These are phyloP conservation scores for Clitopilus passeckerianus DNA, from an alignment of 768 basidiomycete genomes.

Conservation along the genomic window DNA sequence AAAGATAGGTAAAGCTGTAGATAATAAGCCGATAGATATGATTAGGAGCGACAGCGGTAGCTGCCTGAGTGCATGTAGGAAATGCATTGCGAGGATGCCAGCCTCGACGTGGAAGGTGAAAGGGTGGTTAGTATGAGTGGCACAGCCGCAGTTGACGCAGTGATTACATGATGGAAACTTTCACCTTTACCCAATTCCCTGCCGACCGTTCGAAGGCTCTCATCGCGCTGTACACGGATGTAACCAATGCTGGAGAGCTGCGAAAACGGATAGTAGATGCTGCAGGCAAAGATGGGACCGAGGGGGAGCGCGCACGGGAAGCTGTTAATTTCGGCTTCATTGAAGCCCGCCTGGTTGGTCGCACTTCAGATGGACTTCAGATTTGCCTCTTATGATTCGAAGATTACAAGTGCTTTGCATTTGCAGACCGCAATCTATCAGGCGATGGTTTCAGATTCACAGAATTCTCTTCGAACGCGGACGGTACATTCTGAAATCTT, in stretches of 20 bases:
- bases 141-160: conserved; percentile 6
- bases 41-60: conserved; percentile 24
- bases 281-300: conserved; percentile 48
- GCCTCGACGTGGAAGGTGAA: conserved; percentile 7
- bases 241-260: conserved; percentile 59
- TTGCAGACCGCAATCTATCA: conserved; percentile 82
- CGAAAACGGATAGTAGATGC: conserved; percentile 69
- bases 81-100: conserved; percentile 7
- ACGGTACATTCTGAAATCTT: conserved; percentile 90
- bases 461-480: conserved; percentile 66
- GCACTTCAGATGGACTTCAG: conserved; percentile 1
- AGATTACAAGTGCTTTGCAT: conserved; percentile 83
- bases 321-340: conserved; percentile 91
- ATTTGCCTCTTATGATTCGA: conserved; percentile 1
- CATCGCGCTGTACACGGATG: conserved; percentile 60
- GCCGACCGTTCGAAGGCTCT: conserved; percentile 38
- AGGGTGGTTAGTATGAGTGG: neutral
- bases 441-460: conserved; percentile 64
- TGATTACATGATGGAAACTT: conserved; percentile 43
- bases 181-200: conserved; percentile 50
- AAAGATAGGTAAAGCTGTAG: conserved; percentile 27
- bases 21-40: conserved; percentile 21
- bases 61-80: conserved; percentile 6
- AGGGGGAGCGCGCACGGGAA: conserved; percentile 65
- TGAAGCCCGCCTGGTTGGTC: conserved; percentile 74